Evolutionary conservation across 495 filamentous ascomycete species (phyloP), one percentile per base, ranked within the genome.

Genomic region (Aspergillus bridgeri): DNA sequence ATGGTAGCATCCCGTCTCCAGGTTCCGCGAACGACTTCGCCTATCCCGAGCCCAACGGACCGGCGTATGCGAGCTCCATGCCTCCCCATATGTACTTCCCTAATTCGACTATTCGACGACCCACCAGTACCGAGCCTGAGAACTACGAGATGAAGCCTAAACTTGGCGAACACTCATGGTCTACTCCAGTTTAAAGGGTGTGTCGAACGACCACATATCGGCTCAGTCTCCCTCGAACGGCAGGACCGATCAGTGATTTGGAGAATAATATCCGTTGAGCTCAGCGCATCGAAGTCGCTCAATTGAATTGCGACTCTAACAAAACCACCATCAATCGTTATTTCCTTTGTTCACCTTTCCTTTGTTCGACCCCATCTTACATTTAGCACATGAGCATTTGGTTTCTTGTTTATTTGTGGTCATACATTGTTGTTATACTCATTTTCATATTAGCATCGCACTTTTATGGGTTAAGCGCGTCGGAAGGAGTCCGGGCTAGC

Each of bases 111-210:
- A 83, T 89, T 59, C 81, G 87, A 53, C 81, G 88, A 49, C 84
- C 84, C 2, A 83, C 82, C 17, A 91, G 87, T 74, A 82, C 86
- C 3, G 88, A 91, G 57, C 87, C 89, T 2, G 82, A 84, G 33
- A 72, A 79, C 42, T 92, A 89, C 60, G 86, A 87, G 44, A 78
- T 81, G 62, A 86, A 83, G 69, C 77, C 82, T 17, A 72, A 67
- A 48, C 61, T 78, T 56, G 67, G 70, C 29, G 72, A 76, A 29
- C 67, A 69, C 51, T 60, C 69, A 48, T 79, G 76, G 76, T 70
- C 72, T 18, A 76, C 76, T 24, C 58, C 76, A 6, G 72, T 78
- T 54, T 79, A 69, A 64, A 42, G 57, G 33, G 13, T 29, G 33
- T 38, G 33, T 38, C 33, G n/a, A 15, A 38, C 7, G 33, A 38